Conservation (phyloP, 805 yeast species). For the Osmozyma mogii region DNA sequence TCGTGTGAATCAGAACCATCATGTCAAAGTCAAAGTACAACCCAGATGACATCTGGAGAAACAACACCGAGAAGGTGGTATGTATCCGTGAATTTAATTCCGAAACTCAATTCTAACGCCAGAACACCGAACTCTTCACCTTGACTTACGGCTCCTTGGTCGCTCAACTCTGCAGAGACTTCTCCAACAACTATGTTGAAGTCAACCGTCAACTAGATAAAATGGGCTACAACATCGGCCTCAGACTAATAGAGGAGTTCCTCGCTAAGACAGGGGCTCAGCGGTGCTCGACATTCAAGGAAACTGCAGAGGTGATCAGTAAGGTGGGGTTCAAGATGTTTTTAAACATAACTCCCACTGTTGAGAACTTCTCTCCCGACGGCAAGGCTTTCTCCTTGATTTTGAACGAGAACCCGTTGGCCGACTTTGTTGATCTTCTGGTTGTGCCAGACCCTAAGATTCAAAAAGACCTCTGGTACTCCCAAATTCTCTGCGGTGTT, state of each 20-base stretch:
- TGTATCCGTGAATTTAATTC: slow-evolving; percentile 18
- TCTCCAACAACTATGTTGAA: slow-evolving; percentile 60
- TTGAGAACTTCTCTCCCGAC: slow-evolving; percentile 71
- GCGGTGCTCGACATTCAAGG: slow-evolving; percentile 71
- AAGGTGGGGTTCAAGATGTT: slow-evolving; percentile 89
- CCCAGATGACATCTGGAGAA: slow-evolving; percentile 92
- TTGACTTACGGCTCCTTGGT: slow-evolving; percentile 92
- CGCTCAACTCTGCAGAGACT: slow-evolving; percentile 82
- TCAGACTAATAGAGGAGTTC: slow-evolving; percentile 86
- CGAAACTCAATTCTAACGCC: slow-evolving; percentile 6
- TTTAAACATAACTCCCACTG: slow-evolving; percentile 69
- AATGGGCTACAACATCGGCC: slow-evolving; percentile 95
- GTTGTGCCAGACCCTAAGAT: slow-evolving; percentile 55
- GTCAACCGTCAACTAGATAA: slow-evolving; percentile 80
- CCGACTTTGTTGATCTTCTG: slow-evolving; percentile 93
- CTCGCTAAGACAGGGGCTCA: slow-evolving; percentile 81
- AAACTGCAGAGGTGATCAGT: slow-evolving; percentile 79
- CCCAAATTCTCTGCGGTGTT: slow-evolving; percentile 85
- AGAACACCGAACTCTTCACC: slow-evolving; percentile 91
- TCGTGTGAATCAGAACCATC: no score
- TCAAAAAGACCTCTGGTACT: slow-evolving; percentile 77
- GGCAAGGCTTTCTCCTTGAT: slow-evolving; percentile 68
- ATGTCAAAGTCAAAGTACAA: slow-evolving; percentile 20
- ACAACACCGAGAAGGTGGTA: slow-evolving; percentile 75
- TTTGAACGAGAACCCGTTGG: slow-evolving; percentile 79